Evolutionary conservation across 805 yeast species (phyloP), one percentile per base, ranked within the genome.

Genomic region (Saccharomyces eubayanus): DNA sequence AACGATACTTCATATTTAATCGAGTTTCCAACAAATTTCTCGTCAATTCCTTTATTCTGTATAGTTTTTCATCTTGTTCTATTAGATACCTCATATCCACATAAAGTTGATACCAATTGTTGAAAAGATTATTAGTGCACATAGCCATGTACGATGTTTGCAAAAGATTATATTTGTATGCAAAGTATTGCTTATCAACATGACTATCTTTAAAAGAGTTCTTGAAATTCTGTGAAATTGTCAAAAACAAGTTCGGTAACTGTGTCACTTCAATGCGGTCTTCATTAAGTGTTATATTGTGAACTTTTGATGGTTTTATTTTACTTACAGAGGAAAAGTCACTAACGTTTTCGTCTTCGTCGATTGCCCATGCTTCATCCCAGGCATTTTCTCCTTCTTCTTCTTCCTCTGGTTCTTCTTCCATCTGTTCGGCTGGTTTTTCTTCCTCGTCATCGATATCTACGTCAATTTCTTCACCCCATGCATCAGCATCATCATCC

Each of bases 51-150:
- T 58, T 51, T 6, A 68, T 41, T 41, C 65, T 62, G 6, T 47
- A 51, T 5, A 61, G 41, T 1, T 53, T 48, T 6, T 49, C 28
- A 28, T 56, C 50, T 9, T 21, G 14, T 10, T 51, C 12, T 5
- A 36, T 46, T 2, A 64, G 48, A 20, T 61, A 56, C 46, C 56
- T 57, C 52, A 64, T 51, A 53, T 69, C 70, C 30, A 59, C 57
- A 49, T 57, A 63, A 10, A 67, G 54, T 47, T 64, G 68, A 54
- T 60, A 59, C 72, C 72, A 68, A 14, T 67, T 58, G 4, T 54
- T 54, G 12, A 51, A 24, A 36, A 49, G 62, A 31, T 60, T 57
- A 10, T 56, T 48, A 11, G 53, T 55, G 11, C 60, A 48, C 41
- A 65, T 55, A 1, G 67, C 67, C 53, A 66, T 57, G 40, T 63